phyloP scores from a whole-genome alignment of 257 asterid species.

The Solanum clarkiae region DNA sequence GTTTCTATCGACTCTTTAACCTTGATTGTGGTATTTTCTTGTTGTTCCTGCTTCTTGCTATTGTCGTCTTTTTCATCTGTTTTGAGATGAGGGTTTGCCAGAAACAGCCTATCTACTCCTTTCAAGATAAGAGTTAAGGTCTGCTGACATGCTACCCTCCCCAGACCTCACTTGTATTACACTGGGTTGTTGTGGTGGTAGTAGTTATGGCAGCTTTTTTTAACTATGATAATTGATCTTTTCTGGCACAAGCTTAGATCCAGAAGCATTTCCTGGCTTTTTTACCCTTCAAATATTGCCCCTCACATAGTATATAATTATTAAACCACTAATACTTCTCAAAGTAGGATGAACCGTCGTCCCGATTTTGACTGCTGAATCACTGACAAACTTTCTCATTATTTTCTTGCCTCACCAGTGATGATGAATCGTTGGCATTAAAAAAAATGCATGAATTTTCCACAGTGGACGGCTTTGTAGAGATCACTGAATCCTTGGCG shows the following conservation, averaged over 20 bases:
- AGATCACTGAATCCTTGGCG: constrained; percentile 62
- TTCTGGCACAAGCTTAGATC: background rate
- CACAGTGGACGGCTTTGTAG: constrained; percentile 73
- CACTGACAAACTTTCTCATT: background rate
- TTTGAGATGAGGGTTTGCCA: background rate
- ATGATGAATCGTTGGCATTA: constrained; percentile 67
- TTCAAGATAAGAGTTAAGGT: background rate
- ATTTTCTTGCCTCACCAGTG: constrained; percentile 26
- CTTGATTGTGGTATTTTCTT: background rate
- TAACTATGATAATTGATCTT: background rate
- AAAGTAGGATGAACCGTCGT: background rate
- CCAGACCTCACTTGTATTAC: background rate
- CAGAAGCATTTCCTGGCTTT: background rate
- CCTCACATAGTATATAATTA: background rate
- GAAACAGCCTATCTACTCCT: background rate
- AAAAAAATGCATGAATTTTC: constrained; percentile 75
- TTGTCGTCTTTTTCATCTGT: background rate
- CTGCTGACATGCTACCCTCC: background rate
- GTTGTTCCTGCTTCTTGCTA: background rate
- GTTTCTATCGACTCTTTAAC: background rate
- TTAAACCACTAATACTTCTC: background rate
- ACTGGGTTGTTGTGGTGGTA: too few relatives aligned
- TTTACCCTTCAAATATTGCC: background rate
- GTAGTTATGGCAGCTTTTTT: background rate
- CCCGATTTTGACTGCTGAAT: background rate